A percentile compares a stretch with the other conserved stretches of the same genome.
These are phyloP conservation scores for Inga oerstediana DNA, from an alignment of 306 rosid genomes.

Conservation along the genomic window DNA sequence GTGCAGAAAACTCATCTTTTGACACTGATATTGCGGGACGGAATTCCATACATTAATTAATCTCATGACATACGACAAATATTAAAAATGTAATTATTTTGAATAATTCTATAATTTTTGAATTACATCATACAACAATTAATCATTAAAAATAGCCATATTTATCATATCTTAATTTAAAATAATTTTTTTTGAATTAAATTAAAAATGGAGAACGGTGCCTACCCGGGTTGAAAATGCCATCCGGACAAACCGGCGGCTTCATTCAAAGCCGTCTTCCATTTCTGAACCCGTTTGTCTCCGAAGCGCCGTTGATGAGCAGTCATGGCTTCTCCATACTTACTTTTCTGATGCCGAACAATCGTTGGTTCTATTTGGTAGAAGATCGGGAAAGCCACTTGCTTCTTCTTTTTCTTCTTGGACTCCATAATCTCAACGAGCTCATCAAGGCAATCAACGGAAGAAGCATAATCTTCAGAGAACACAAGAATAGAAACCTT, in stretches of 20 bases:
- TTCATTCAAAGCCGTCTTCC: background rate
- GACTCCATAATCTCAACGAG: background rate
- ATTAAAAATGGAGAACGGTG: background rate
- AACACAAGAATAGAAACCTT: background rate
- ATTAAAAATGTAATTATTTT: no score
- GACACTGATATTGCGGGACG: background rate
- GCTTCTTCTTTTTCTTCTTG: background rate
- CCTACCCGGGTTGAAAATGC: background rate
- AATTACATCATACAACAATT: background rate
- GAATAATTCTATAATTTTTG: background rate
- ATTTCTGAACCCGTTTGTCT: background rate
- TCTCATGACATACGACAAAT: background rate
- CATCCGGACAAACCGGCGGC: constrained; percentile 5
- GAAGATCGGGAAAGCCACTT: background rate
- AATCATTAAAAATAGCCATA: no score
- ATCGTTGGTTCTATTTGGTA: background rate
- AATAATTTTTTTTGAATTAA: no score
- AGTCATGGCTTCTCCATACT: background rate
- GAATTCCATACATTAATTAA: background rate
- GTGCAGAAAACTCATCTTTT: background rate
- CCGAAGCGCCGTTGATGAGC: background rate
- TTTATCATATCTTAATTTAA: no score
- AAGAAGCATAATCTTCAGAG: background rate
- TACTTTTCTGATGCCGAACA: background rate
- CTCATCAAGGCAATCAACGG: background rate